Conservation (phyloP, 1,139 yeast species). For the Saccharomyces hybrid region DNA sequence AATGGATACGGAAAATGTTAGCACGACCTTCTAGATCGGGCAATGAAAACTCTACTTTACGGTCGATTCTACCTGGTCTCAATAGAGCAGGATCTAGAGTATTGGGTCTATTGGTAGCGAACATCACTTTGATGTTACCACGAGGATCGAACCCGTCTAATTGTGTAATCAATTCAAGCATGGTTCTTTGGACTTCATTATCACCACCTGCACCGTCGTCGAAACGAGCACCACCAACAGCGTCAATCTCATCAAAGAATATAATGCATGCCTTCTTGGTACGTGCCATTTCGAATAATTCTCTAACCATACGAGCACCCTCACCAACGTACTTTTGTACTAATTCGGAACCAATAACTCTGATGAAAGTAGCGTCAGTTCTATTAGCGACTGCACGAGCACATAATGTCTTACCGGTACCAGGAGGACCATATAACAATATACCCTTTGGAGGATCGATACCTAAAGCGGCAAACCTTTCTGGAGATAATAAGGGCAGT, state of each 20-base stretch:
- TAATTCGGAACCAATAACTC: conserved; percentile 95
- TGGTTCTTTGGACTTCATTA: conserved; percentile 96
- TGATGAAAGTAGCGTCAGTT: conserved; percentile 95
- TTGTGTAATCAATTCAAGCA: conserved; percentile 95
- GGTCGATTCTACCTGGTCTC: conserved; percentile 96
- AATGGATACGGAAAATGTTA: conserved; percentile 90
- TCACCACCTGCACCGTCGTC: conserved; percentile 99
- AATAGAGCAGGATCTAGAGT: conserved; percentile 95
- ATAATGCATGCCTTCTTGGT: conserved; percentile 95
- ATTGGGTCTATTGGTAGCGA: conserved; percentile 96
- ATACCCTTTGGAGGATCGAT: conserved; percentile 99
- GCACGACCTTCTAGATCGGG: conserved; percentile 98
- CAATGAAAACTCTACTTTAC: conserved; percentile 92
- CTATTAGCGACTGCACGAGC: conserved; percentile 98
- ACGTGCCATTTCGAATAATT: conserved; percentile 96
- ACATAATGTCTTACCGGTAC: conserved; percentile 95
- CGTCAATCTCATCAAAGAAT: conserved; percentile 90
- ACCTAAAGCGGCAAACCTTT: conserved; percentile 89
- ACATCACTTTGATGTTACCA: conserved; percentile 97
- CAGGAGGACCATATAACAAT: conserved; percentile 93
- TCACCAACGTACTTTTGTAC: conserved; percentile 98
- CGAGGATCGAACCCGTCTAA: conserved; percentile 97
- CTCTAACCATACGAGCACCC: conserved; percentile 99
- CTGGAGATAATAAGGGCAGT: conserved; percentile 88
- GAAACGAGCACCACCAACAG: conserved; percentile 97